Evolutionary conservation across 1,284 basidiomycete species (phyloP).

Genomic region (Stereum hirsutum): DNA sequence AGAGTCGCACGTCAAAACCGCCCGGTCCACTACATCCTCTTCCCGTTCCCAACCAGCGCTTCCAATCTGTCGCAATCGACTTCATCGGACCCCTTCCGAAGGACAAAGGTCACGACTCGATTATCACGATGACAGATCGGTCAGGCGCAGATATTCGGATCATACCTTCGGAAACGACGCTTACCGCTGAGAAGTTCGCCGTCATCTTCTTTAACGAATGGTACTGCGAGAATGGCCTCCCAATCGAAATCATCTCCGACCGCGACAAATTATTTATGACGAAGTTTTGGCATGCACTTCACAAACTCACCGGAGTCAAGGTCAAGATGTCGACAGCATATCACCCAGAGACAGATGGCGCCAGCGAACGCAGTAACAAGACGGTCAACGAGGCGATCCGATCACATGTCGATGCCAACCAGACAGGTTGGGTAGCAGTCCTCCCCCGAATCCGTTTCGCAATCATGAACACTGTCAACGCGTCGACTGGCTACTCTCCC

Average conservation of each 20-base stretch:
- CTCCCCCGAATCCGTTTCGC: slow-evolving; percentile 24
- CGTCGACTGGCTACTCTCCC: slow-evolving; percentile 18
- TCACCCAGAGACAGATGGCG: slow-evolving; percentile 17
- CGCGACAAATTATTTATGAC: slow-evolving; percentile 15
- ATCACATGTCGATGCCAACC: slow-evolving; percentile 18
- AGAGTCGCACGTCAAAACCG: slow-evolving; percentile 4
- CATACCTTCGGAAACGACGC: slow-evolving; percentile 15
- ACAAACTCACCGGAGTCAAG: slow-evolving; percentile 12
- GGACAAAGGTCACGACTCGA: slow-evolving; percentile 10
- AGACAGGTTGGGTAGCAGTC: slow-evolving; percentile 21
- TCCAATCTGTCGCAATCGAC: slow-evolving; percentile 19
- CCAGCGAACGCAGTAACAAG: slow-evolving; percentile 14
- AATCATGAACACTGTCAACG: slow-evolving; percentile 22
- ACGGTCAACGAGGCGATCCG: slow-evolving; percentile 17
- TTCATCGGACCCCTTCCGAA: slow-evolving; percentile 22
- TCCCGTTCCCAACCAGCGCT: slow-evolving; percentile 14
- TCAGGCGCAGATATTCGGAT: slow-evolving; percentile 10
- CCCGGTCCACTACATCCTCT: slow-evolving; percentile 13
- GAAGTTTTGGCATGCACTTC: slow-evolving; percentile 15
- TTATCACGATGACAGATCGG: slow-evolving; percentile 10
- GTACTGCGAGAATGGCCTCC: slow-evolving; percentile 15
- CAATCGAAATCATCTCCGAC: slow-evolving; percentile 14
- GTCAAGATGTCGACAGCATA: slow-evolving; percentile 15
- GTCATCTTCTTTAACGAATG: slow-evolving; percentile 12
- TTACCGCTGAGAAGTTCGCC: slow-evolving; percentile 18